Percentiles rank a stretch among this genome's conserved stretches.
Evolutionary conservation across 306 rosid species (phyloP).

Genomic region (Rosa multiflora): DNA sequence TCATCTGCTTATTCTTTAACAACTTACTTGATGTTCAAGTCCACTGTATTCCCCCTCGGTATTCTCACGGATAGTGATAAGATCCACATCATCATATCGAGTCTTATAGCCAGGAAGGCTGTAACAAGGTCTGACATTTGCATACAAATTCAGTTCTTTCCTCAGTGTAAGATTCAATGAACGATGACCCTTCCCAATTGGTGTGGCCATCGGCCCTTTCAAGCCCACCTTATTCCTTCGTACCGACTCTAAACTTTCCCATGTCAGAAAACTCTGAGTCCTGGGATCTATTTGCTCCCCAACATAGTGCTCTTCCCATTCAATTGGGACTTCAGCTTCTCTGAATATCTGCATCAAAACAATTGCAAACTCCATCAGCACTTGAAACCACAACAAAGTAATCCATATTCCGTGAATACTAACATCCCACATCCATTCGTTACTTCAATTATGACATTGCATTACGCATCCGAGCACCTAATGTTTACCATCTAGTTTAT

Average conservation of each 20-base stretch:
- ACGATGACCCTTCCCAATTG: conserved; percentile 97
- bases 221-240: conserved; percentile 76
- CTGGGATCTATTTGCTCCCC: conserved; percentile 77
- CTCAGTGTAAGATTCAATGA: conserved; percentile 94
- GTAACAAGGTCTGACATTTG: conserved; percentile 96
- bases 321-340: conserved; percentile 82
- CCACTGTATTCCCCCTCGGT: conserved; percentile 99
- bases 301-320: conserved; percentile 97
- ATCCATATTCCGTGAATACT: background rate
- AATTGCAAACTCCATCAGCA: background rate
- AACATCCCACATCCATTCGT: background rate
- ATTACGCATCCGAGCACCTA: background rate
- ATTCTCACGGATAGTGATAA: conserved; percentile 95
- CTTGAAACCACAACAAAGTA: background rate
- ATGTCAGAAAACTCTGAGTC: conserved; percentile 91
- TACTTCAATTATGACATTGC: background rate
- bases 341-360: conserved; percentile 51
- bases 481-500: background rate
- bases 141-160: conserved; percentile 93
- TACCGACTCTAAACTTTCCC: conserved; percentile 97
- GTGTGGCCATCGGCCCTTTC: conserved; percentile 99
- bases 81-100: conserved; percentile 82
- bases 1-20: conserved; percentile 3
- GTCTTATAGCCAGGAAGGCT: conserved; percentile 97
- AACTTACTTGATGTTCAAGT: conserved; percentile 94